These are phyloP conservation scores for Bertia moriformis DNA, from an alignment of 2,329 filamentous ascomycete genomes.

Conservation along the genomic window DNA sequence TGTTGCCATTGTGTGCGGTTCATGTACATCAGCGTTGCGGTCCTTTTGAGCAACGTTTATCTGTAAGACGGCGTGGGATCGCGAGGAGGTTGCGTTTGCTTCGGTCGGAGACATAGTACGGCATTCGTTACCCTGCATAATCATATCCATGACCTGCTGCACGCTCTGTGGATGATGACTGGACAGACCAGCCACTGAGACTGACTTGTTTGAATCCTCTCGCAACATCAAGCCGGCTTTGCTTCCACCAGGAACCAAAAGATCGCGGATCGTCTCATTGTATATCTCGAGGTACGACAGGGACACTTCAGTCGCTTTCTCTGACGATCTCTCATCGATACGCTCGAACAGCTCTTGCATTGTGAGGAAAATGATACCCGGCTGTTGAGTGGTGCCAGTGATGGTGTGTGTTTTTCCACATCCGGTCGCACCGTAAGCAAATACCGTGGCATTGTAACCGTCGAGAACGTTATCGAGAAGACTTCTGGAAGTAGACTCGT, in stretches of 20 bases:
- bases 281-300: conserved; percentile 97
- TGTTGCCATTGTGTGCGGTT: conserved; percentile 95
- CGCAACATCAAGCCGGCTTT: conserved; percentile 80
- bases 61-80: conserved; percentile 91
- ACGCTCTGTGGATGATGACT: conserved; percentile 85
- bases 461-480: conserved; percentile 92
- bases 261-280: conserved; percentile 93
- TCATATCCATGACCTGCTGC: conserved; percentile 98
- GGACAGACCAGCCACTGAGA: conserved; percentile 78
- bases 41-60: conserved; percentile 94
- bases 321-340: conserved; percentile 70
- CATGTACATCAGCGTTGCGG: conserved; percentile 77
- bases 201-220: conserved; percentile 84
- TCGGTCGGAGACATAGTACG: conserved; percentile 93
- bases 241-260: conserved; percentile 72
- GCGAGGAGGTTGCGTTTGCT: conserved; percentile 91
- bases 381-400: conserved; percentile 76
- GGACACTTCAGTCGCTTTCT: conserved; percentile 79
- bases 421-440: conserved; percentile 92
- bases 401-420: conserved; percentile 99
- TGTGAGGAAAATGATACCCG: conserved; percentile 94
- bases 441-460: conserved; percentile 96
- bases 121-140: conserved; percentile 84
- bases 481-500: conserved; percentile 77
- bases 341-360: conserved; percentile 99